These are phyloP conservation scores for Ilex paraguariensis DNA, from an alignment of 305 asterid species.

Conservation along the genomic window DNA sequence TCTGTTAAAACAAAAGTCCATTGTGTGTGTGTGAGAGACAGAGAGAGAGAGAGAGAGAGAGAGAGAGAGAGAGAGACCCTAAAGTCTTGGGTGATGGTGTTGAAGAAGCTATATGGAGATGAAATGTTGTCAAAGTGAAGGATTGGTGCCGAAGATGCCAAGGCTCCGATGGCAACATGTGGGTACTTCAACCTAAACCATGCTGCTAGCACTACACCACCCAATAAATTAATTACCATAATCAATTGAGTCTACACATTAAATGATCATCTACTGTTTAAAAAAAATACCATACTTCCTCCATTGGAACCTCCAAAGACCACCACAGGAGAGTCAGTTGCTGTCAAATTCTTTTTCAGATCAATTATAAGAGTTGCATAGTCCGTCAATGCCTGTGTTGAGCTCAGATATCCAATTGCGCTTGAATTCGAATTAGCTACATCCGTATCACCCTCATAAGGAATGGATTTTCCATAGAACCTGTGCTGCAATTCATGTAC, in stretches of 20 bases:
- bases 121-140: constrained; percentile 80
- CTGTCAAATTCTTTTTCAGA: constrained; percentile 60
- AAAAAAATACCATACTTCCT: constrained; percentile 54
- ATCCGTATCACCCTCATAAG: constrained; percentile 52
- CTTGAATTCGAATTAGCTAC: constrained; percentile 55
- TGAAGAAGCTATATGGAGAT: constrained; percentile 56
- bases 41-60: not conserved
- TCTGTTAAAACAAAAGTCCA: not conserved
- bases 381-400: constrained; percentile 86
- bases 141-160: constrained; percentile 91
- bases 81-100: constrained; percentile 70
- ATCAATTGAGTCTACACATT: no score
- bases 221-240: no score
- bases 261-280: not conserved
- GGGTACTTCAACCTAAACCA: constrained; percentile 95
- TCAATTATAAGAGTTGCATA: constrained; percentile 71
- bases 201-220: constrained; percentile 76
- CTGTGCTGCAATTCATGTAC: constrained; percentile 57
- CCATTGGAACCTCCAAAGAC: constrained; percentile 94
- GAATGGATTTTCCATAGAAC: constrained; percentile 76
- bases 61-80: constrained; percentile 32
- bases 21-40: not conserved
- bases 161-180: constrained; percentile 76
- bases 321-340: constrained; percentile 61
- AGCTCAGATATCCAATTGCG: constrained; percentile 70